These are phyloP conservation scores for Hanseniaspora lindneri DNA, from an alignment of 805 yeast genomes.

Conservation along the genomic window DNA sequence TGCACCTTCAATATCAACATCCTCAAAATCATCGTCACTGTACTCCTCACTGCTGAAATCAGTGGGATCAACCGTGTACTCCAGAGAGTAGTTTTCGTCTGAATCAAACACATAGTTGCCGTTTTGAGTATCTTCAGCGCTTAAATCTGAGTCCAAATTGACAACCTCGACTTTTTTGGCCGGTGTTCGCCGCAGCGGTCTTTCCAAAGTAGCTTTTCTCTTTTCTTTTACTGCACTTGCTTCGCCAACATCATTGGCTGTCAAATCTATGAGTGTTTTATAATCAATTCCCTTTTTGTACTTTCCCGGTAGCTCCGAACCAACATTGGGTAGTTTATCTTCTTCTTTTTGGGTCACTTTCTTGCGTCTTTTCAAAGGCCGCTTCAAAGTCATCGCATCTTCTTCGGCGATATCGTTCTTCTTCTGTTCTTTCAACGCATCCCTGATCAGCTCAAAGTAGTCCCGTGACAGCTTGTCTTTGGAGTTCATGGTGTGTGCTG, in stretches of 20 bases:
- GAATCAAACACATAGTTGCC: background rate
- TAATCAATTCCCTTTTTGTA: slow-evolving; percentile 1
- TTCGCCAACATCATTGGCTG: slow-evolving; percentile 9
- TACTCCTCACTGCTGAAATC: slow-evolving; percentile 2
- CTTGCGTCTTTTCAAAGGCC: slow-evolving; percentile 13
- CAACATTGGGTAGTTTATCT: background rate
- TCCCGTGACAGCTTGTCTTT: slow-evolving; percentile 10
- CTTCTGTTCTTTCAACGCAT: slow-evolving; percentile 6
- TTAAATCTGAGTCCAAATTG: background rate
- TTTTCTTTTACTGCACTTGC: background rate
- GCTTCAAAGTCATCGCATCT: background rate
- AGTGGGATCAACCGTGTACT: background rate
- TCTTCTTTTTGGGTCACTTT: background rate
- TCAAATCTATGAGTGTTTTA: background rate
- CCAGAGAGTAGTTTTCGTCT: background rate
- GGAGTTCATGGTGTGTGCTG: background rate
- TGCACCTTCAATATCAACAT: slow-evolving; percentile 7
- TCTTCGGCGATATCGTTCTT: background rate
- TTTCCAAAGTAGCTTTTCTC: background rate
- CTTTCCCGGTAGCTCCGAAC: background rate
- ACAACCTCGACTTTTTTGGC: background rate
- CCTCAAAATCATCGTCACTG: slow-evolving; percentile 16
- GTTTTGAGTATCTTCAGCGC: background rate
- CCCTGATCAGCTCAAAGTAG: slow-evolving; percentile 13
- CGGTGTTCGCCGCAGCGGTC: background rate